Base-by-base conservation (phyloP, 1,284 basidiomycete genomes). In the Cryptococcus sp. region DNA sequence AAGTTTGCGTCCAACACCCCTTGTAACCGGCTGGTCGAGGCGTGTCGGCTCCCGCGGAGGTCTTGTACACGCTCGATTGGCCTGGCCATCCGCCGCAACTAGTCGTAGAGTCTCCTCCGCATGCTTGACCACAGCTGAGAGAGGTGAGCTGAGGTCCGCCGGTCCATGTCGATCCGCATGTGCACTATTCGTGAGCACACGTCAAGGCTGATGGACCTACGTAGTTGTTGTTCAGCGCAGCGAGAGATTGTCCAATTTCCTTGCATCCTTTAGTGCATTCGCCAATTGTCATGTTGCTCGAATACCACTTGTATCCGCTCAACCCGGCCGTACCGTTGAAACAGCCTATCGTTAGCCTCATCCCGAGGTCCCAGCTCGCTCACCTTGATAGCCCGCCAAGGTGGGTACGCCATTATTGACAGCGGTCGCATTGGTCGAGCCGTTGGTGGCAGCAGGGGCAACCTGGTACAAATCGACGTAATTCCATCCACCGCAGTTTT, bases 1-100 rank as follows among this genome's bases (percentile, higher is more conserved):
- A 33, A 2, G 43, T 25, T 21, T 53, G 45, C 14, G 19, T 12
- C 41, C 44, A 55, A 40, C 58, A 56, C 21, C 52, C 56, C 18
- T 35, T 43, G 45, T 50, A 54, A 4, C 56, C 54, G 2, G 41
- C 5, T 3, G 41, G 31, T 4, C 3, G 10, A 5, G 31, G 41
- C n/a, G 41, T 43, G 16, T 31, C 41, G 18, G 41, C 41, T 9
- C 25, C 41, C 4, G 31, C 26, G 5, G 3, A 6, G 16, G 41
- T 32, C 14, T 23, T 18, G 41, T 32, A 43, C 16, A 43, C 22
- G 19, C 41, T 43, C 3, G 41, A 9, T 9, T 31, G 26, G 3
- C 10, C 21, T 5, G 26, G 41, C 41, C 41, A 43, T 10, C 41
- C 41, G 5, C 41, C 41, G 21, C 41, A 43, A 32, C 21, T 11